Conservation (phyloP, 2,329 filamentous ascomycete genomes). For the Arthrobotrys iridis region DNA sequence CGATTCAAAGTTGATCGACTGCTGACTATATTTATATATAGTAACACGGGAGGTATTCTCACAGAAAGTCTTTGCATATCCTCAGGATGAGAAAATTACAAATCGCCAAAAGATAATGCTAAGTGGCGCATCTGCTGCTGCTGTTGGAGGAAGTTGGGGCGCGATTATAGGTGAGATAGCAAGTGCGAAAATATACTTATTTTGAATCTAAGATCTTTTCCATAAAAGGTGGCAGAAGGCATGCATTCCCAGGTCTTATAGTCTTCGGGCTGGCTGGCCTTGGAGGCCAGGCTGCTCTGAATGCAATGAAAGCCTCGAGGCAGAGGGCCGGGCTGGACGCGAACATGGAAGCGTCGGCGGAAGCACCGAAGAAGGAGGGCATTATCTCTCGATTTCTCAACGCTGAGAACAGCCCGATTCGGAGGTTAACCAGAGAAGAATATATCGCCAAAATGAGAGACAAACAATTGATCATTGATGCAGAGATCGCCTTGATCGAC, state of each 20-base stretch:
- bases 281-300: slow-evolving; percentile 17
- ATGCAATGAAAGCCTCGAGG: not conserved
- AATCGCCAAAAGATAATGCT: slow-evolving; percentile 9
- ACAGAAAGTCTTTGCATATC: not conserved
- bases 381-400: slow-evolving; percentile 28
- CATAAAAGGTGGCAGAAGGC: slow-evolving; percentile 35
- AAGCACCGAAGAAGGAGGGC: not conserved
- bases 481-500: slow-evolving; percentile 45
- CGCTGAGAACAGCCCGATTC: slow-evolving; percentile 31
- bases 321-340: not conserved
- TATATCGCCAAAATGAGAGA: slow-evolving; percentile 33
- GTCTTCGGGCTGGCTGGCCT: slow-evolving; percentile 29
- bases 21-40: not conserved
- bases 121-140: slow-evolving; percentile 29
- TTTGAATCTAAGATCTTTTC: not conserved
- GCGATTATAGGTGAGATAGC: slow-evolving; percentile 28
- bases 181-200: no score
- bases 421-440: slow-evolving; percentile 23
- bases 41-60: slow-evolving; percentile 39
- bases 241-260: slow-evolving; percentile 30
- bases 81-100: not conserved
- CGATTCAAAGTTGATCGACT: not conserved
- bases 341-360: not conserved
- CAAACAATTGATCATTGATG: slow-evolving; percentile 36
- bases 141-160: slow-evolving; percentile 37